Evolutionary conservation across 331 rosid genomes (phyloP).

Genomic region (Rosa hybrid): DNA sequence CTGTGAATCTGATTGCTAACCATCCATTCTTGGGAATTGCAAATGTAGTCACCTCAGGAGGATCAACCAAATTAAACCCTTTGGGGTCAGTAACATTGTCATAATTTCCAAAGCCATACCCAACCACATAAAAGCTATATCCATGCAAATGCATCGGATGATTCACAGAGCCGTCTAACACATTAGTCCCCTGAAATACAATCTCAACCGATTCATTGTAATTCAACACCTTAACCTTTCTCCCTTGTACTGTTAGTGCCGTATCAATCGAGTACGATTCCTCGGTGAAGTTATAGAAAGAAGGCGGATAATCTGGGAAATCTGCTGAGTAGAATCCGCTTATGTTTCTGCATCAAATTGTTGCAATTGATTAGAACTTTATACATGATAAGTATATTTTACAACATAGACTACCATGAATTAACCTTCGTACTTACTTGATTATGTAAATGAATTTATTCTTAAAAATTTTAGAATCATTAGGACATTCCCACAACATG

Average conservation of each 20-base stretch:
- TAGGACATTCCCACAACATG: too few species aligned
- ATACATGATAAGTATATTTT: background rate
- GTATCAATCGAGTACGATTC: background rate
- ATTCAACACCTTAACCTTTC: background rate
- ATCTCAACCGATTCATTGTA: constrained; percentile 4
- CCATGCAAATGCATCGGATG: constrained; percentile 30
- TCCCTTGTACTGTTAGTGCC: background rate
- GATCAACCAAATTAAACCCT: constrained; percentile 14
- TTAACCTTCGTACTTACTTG: too few species aligned
- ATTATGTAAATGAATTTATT: background rate
- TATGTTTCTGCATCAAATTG: background rate
- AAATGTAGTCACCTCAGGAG: constrained; percentile 5
- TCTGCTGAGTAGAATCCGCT: background rate
- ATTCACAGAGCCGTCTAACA: background rate
- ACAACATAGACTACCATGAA: background rate
- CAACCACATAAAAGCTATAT: constrained; percentile 13
- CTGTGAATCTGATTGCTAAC: constrained; percentile 20
- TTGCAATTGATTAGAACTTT: background rate
- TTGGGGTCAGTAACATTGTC: background rate
- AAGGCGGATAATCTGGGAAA: background rate
- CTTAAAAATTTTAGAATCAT: too few species aligned
- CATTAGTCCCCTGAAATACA: constrained; percentile 6
- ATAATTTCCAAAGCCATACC: constrained; percentile 10
- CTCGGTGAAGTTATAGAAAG: background rate
- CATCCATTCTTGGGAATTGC: constrained; percentile 16